Conservation (phyloP, 2,329 filamentous ascomycete species). For the Fragosphaeria purpurea region DNA sequence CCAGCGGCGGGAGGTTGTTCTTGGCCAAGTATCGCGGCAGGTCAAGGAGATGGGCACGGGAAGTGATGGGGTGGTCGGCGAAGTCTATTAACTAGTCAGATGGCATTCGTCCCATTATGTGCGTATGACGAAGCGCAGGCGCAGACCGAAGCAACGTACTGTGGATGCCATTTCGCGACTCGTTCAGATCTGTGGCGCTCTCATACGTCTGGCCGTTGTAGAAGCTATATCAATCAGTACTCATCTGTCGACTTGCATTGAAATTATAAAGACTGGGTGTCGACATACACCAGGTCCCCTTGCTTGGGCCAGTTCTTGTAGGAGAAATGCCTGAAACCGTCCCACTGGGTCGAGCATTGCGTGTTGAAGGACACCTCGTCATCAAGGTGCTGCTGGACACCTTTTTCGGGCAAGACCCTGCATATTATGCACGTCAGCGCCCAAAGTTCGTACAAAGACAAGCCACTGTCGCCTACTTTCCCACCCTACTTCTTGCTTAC, state of each 20-base stretch:
- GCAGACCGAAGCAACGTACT: background rate
- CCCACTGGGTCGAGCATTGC: slow-evolving; percentile 27
- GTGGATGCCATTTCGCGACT: slow-evolving; percentile 1
- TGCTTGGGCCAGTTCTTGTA: slow-evolving; percentile 20
- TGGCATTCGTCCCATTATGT: too few relatives aligned
- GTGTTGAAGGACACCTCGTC: slow-evolving; percentile 26
- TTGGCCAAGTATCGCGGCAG: background rate
- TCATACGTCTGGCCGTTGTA: slow-evolving; percentile 1
- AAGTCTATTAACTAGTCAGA: background rate
- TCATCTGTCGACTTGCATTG: too few relatives aligned
- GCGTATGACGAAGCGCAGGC: too few relatives aligned
- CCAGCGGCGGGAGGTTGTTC: background rate
- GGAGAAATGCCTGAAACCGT: slow-evolving; percentile 27
- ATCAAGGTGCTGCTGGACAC: slow-evolving; percentile 12
- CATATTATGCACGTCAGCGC: too few relatives aligned
- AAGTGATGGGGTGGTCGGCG: slow-evolving; percentile 1
- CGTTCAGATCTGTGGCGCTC: background rate
- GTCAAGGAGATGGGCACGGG: background rate
- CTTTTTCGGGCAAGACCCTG: background rate
- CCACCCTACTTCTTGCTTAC: background rate
- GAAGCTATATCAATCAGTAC: background rate
- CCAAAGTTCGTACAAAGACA: too few relatives aligned
- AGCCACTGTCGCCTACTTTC: too few relatives aligned
- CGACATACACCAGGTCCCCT: background rate
- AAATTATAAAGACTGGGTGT: too few relatives aligned